These are phyloP conservation scores for Chaetoceros muelleri DNA, from an alignment of 108 stramenopile genomes.

Conservation along the genomic window DNA sequence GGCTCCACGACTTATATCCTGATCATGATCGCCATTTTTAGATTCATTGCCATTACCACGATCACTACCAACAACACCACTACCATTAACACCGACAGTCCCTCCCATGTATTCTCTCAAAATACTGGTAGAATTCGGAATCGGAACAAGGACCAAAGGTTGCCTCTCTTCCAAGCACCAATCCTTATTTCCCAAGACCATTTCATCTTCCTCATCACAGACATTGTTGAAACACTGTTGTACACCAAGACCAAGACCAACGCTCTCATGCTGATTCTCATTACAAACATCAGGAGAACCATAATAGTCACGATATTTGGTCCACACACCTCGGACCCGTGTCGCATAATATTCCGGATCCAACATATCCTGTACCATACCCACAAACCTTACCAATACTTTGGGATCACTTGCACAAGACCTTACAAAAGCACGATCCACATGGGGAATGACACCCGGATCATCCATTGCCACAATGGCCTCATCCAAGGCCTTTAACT, in stretches of 20 bases:
- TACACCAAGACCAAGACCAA: not conserved
- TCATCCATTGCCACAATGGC: no score
- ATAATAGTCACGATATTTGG: slow-evolving; percentile 9
- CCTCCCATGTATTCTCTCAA: not conserved
- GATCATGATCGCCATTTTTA: not conserved
- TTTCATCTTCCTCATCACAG: no score
- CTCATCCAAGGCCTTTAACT: not conserved
- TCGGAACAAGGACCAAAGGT: slow-evolving; percentile 27
- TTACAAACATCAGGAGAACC: not conserved
- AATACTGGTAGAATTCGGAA: slow-evolving; percentile 12
- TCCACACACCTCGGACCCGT: slow-evolving; percentile 1
- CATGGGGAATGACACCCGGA: not conserved
- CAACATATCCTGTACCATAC: slow-evolving; percentile 50
- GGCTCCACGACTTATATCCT: not conserved
- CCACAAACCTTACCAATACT: slow-evolving; percentile 7
- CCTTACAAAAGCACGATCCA: not conserved
- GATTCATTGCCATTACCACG: not conserved
- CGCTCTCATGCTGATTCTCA: not conserved
- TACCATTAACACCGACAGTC: not conserved
- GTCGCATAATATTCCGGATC: slow-evolving; percentile 40
- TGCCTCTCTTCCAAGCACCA: slow-evolving; percentile 21
- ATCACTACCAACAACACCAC: not conserved
- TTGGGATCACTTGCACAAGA: not conserved
- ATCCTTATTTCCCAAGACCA: slow-evolving; percentile 1
- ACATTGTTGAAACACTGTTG: no score